Evolutionary conservation across 768 basidiomycete species (phyloP), one percentile per base, ranked within the genome.

Genomic region (Lepiota venenata): DNA sequence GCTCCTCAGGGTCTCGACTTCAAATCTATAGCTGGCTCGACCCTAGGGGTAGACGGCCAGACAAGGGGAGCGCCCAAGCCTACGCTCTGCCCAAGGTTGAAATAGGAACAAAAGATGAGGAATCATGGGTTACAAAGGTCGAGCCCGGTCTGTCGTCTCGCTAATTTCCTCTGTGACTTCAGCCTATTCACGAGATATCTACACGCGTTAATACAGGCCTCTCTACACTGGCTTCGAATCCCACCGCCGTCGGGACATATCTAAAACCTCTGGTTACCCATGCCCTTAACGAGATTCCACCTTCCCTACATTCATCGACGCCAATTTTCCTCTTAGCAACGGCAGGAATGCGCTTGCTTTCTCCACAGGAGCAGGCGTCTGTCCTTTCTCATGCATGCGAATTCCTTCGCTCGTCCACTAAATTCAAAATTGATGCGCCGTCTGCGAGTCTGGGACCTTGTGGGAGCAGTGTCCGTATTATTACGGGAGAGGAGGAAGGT

Each of bases 21-120:
- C 95, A 98, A 69, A 93, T 98, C 61, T 99, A 99, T 74, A 94
- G 92, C 68, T 99, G 96, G 97, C 81, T 81, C 59, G 88, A 98
- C 67, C 88, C 95, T 16, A 77, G 82, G 52, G 67, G 76, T 8
- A 63, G 76, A 15, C 60, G 60, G 2, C 74, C 85, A 40, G 75
- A 79, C 14, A 76, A 81, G 52, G 76, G 82, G 55, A 74, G 79
- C 47, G 74, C 74, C 15, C 77, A 81, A 6, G 72, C 77, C 9
- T 73, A 80, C 56, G 71, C 74, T 2, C 71, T 98, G 42, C 93
- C 93, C 12, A 83, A 82, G 60, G 91, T 99, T 14, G 94, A 94
- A 70, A 98, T 96, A 64, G 97, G 96, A 2, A 90, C 93, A 2
- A 78, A 80, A 63, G 65, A 77, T 14, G 86, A 88, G 42, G 87